A percentile compares a stretch with the other conserved stretches of the same genome.
Evolutionary conservation across 2,329 filamentous ascomycete species (phyloP).

Genomic region (Botryotinia convoluta): DNA sequence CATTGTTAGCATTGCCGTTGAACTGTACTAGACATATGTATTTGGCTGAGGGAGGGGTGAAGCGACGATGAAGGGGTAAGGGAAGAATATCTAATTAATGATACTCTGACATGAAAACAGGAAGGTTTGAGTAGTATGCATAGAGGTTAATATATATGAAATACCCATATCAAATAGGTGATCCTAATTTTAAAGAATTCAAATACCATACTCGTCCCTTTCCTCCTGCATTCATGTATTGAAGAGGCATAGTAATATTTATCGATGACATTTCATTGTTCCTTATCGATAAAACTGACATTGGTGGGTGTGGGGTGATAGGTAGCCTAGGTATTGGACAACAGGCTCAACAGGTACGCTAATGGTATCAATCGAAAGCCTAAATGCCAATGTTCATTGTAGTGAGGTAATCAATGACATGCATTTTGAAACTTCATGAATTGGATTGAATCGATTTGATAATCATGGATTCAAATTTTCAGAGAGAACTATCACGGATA

Average conservation of each 20-base stretch:
- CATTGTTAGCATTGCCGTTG: background rate
- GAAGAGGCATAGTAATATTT: background rate
- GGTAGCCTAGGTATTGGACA: background rate
- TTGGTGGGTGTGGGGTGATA: background rate
- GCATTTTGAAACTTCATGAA: background rate
- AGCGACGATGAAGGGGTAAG: background rate
- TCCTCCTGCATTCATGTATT: slow-evolving; percentile 3
- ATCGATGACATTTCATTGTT: background rate
- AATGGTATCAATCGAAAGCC: background rate
- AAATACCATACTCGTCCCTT: background rate
- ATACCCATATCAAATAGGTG: background rate
- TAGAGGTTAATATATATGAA: background rate
- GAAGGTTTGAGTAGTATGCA: background rate
- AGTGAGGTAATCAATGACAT: background rate
- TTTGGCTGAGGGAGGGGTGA: background rate
- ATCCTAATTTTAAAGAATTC: no score
- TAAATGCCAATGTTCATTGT: background rate
- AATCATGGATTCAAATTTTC: background rate
- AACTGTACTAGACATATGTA: background rate
- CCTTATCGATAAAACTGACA: background rate
- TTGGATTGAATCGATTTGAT: background rate
- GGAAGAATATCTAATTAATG: background rate
- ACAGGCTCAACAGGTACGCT: background rate
- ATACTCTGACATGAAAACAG: background rate
- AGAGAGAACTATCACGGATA: background rate